Conservation (phyloP, 2,329 filamentous ascomycete species). For the Colletotrichum kahawae region DNA sequence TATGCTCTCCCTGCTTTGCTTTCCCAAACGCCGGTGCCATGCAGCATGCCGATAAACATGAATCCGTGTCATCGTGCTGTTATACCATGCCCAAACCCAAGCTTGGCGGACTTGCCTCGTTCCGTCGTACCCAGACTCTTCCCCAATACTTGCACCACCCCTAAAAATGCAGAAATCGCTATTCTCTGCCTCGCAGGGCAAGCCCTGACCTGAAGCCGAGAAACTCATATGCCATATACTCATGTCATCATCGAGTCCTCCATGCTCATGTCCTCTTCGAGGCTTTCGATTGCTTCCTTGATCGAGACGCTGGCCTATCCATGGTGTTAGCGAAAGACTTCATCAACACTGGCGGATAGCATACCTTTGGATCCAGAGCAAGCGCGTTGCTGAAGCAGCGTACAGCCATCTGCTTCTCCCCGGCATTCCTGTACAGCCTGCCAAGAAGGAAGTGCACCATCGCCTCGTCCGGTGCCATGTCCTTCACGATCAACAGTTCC, state of each 20-base stretch:
- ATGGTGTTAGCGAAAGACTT: slow-evolving; percentile 8
- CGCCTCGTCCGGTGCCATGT: slow-evolving; percentile 90
- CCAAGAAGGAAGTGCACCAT: slow-evolving; percentile 96
- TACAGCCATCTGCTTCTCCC: slow-evolving; percentile 80
- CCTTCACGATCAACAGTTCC: slow-evolving; percentile 87
- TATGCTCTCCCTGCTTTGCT: slow-evolving; percentile 17
- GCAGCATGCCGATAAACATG: slow-evolving; percentile 31
- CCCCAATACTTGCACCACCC: not conserved
- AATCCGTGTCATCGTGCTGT: slow-evolving; percentile 19
- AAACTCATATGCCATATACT: slow-evolving; percentile 25
- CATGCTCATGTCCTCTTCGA: slow-evolving; percentile 80
- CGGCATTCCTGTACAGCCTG: slow-evolving; percentile 76
- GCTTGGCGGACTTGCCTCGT: slow-evolving; percentile 10
- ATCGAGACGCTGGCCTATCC: slow-evolving; percentile 86
- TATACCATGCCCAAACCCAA: slow-evolving; percentile 12
- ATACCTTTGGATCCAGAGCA: slow-evolving; percentile 95
- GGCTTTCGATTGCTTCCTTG: slow-evolving; percentile 93
- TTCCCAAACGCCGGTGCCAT: slow-evolving; percentile 38
- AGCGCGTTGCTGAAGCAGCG: slow-evolving; percentile 93
- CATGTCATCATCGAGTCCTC: slow-evolving; percentile 68
- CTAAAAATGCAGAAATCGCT: not conserved
- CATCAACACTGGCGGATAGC: slow-evolving; percentile 25
- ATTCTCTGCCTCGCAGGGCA: not conserved
- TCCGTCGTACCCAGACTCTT: slow-evolving; percentile 1
- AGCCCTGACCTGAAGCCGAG: not conserved